Evolutionary conservation across 2,329 filamentous ascomycete genomes (phyloP).

Genomic region (Aspergillus japonicus): DNA sequence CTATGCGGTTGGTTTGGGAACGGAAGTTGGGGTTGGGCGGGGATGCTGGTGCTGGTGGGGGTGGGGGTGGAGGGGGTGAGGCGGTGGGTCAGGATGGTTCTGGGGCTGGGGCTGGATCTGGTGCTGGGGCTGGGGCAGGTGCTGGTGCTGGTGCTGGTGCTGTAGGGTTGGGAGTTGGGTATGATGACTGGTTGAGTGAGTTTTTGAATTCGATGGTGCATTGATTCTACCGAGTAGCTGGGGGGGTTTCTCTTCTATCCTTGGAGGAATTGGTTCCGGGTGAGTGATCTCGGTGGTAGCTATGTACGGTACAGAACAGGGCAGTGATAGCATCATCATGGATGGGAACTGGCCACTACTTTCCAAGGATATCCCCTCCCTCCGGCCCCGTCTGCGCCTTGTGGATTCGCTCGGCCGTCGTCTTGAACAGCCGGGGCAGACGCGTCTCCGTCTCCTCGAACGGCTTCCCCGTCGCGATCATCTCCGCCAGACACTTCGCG

Average conservation of each 20-base stretch:
- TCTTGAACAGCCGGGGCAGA: constrained; percentile 37
- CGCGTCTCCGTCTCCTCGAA: constrained; percentile 27
- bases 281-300: too few species aligned
- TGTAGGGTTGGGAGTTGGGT: neutral
- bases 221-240: too few species aligned
- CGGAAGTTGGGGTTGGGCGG: neutral
- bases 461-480: constrained; percentile 45
- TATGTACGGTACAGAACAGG: too few species aligned
- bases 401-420: constrained; percentile 23
- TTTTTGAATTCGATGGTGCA: constrained; percentile 6
- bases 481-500: constrained; percentile 58
- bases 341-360: neutral
- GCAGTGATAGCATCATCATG: too few species aligned
- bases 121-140: neutral
- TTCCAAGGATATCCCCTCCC: constrained; percentile 18
- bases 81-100: neutral
- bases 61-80: neutral
- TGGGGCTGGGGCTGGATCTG: neutral
- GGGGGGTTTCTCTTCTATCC: too few species aligned
- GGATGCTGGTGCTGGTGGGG: neutral
- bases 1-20: neutral
- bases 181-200: constrained; percentile 3
- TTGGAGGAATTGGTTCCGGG: too few species aligned
- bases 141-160: neutral
- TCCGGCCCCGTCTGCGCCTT: constrained; percentile 18